These are phyloP conservation scores for Kazachstania psychrophila DNA, from an alignment of 805 yeast genomes.

Conservation along the genomic window DNA sequence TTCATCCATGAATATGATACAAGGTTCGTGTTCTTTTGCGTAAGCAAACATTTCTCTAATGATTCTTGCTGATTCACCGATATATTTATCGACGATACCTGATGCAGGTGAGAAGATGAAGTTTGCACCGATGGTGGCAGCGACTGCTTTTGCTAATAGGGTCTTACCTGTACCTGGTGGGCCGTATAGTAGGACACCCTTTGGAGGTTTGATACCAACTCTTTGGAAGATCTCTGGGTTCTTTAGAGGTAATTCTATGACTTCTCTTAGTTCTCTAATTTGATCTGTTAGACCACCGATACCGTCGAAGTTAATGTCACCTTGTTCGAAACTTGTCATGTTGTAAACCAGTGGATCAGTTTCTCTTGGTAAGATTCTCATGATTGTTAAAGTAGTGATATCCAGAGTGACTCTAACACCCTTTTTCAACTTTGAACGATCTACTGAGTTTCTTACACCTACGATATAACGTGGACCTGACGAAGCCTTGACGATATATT, in stretches of 20 bases:
- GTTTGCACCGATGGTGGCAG: constrained; percentile 97
- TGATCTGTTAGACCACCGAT: constrained; percentile 96
- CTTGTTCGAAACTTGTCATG: constrained; percentile 98
- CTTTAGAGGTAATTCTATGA: constrained; percentile 91
- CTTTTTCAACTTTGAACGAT: constrained; percentile 71
- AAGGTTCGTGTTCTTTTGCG: constrained; percentile 96
- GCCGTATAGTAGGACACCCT: constrained; percentile 92
- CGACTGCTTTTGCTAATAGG: constrained; percentile 91
- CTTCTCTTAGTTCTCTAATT: constrained; percentile 93
- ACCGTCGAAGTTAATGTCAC: constrained; percentile 86
- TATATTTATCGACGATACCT: constrained; percentile 94
- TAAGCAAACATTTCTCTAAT: constrained; percentile 97
- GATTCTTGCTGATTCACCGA: constrained; percentile 94
- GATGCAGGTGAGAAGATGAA: constrained; percentile 97
- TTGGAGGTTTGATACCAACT: constrained; percentile 98
- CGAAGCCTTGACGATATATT: constrained; percentile 92
- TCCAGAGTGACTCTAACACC: constrained; percentile 96
- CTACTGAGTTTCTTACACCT: constrained; percentile 90
- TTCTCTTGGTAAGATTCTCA: constrained; percentile 95
- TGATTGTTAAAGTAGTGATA: constrained; percentile 94
- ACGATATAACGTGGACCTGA: constrained; percentile 97
- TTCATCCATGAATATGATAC: constrained; percentile 97
- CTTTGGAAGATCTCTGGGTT: constrained; percentile 93
- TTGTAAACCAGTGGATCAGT: constrained; percentile 97
- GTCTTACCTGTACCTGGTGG: constrained; percentile 99